Conservation (phyloP, 495 filamentous ascomycete species). For the Aspergillus nanangensis region DNA sequence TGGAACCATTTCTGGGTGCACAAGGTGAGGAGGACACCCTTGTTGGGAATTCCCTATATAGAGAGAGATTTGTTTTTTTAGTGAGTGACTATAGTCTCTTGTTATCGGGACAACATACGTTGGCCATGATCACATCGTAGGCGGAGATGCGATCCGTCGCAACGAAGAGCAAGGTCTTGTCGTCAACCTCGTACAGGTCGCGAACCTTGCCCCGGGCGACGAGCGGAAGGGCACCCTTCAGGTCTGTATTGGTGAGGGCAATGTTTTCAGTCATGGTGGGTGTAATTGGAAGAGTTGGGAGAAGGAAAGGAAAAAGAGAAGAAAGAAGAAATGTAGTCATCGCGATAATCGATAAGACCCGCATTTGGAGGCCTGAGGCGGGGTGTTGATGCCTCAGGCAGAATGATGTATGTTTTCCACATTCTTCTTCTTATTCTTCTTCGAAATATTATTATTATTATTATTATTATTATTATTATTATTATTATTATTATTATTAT, state of each 20-base stretch:
- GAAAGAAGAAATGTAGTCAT: background rate
- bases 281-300: background rate
- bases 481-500: no score
- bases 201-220: conserved; percentile 74
- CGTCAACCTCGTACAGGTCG: conserved; percentile 73
- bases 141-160: conserved; percentile 91
- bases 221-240: conserved; percentile 50
- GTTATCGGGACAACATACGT: conserved; percentile 49
- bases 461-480: no score
- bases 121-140: conserved; percentile 87
- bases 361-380: background rate
- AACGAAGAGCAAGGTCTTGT: conserved; percentile 77
- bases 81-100: no score
- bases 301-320: background rate
- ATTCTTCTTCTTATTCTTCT: no score
- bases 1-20: conserved; percentile 84
- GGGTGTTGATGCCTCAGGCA: background rate
- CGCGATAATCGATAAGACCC: background rate
- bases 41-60: conserved; percentile 69
- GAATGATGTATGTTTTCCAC: no score
- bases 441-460: no score
- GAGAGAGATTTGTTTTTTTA: background rate
- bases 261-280: conserved; percentile 32
- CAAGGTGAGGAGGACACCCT: conserved; percentile 80
- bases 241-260: conserved; percentile 47